Evolutionary conservation across 2,329 filamentous ascomycete genomes (phyloP), one percentile per base, ranked within the genome.

Genomic region (Aspergillus quadrilineatus): DNA sequence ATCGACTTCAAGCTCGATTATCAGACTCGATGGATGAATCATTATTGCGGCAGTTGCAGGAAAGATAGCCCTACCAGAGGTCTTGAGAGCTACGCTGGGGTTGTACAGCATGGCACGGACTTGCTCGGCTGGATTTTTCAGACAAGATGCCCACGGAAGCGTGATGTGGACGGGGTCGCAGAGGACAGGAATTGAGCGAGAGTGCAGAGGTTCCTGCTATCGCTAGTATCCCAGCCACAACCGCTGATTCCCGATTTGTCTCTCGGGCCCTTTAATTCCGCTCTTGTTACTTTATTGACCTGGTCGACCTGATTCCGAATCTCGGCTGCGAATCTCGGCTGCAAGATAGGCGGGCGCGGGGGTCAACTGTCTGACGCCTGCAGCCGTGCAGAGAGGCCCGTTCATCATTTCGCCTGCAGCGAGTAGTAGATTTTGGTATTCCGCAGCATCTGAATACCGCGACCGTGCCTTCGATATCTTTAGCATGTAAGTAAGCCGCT

Each of bases 331-430:
- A 22, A 22, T 34, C 32, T 34, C 32, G 32, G 32, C 32, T 8
- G 53, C 48, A 47, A 49, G 54, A 51, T 32, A 49, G 52, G 15
- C 50, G 32, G 32, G 10, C 32, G 32, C 32, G 32, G 32, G 53
- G 53, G 53, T 54, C 50, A 39, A 26, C 47, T 46, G 22, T 22
- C 22, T 22, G 36, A 46, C 37, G n/a, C 46, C 42, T 57, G 58
- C 55, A 56, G 53, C 54, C 36, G 58, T 55, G 60, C 55, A 56
- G 50, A 56, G 47, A 54, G 59, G 56, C 48, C 59, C 59, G 59
- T 61, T 54, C 61, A 55, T 22, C 22, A 22, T 22, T 22, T 22
- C 22, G 22, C 57, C 50, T 60, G 55, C 55, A 58, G 53, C 46
- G 49, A 50, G 43, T 46, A 53, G 46, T 22, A 50, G 41, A 41